Evolutionary conservation across 1,139 yeast species (phyloP).

Genomic region (Lodderomyces parapsilosis): DNA sequence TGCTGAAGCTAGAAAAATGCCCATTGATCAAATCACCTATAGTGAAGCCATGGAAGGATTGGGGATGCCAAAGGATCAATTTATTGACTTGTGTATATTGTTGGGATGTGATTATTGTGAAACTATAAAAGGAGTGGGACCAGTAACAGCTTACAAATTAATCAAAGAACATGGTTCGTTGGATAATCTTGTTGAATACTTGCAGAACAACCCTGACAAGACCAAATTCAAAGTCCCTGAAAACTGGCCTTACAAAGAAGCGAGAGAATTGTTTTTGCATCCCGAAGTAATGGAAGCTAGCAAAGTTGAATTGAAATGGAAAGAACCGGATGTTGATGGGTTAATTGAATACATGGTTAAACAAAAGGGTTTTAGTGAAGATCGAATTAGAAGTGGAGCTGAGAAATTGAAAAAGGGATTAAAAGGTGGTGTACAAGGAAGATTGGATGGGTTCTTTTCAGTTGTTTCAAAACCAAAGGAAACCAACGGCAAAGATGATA

Average conservation of each 20-base stretch:
- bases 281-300: conserved; percentile 74
- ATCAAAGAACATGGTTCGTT: conserved; percentile 82
- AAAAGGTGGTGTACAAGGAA: conserved; percentile 84
- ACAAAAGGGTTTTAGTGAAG: conserved; percentile 87
- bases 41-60: conserved; percentile 71
- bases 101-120: conserved; percentile 98
- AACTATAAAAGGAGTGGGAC: conserved; percentile 92
- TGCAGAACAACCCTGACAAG: conserved; percentile 57
- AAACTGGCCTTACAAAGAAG: conserved; percentile 91
- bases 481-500: conserved; percentile 13
- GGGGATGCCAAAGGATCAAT: conserved; percentile 67
- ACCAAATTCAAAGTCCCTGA: conserved; percentile 85
- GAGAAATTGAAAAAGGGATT: conserved; percentile 80
- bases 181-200: conserved; percentile 70
- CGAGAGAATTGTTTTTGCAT: conserved; percentile 72
- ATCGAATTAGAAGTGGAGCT: conserved; percentile 84
- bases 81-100: conserved; percentile 87
- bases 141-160: conserved; percentile 86
- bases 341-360: conserved; percentile 68
- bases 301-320: conserved; percentile 72
- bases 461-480: conserved; percentile 57
- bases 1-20: conserved; percentile 89
- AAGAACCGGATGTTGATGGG: conserved; percentile 75
- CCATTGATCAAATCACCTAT: conserved; percentile 81
- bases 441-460: conserved; percentile 88